Evolutionary conservation across 768 basidiomycete genomes (phyloP), one percentile per base, ranked within the genome.

Genomic region (Mrakia gelida): DNA sequence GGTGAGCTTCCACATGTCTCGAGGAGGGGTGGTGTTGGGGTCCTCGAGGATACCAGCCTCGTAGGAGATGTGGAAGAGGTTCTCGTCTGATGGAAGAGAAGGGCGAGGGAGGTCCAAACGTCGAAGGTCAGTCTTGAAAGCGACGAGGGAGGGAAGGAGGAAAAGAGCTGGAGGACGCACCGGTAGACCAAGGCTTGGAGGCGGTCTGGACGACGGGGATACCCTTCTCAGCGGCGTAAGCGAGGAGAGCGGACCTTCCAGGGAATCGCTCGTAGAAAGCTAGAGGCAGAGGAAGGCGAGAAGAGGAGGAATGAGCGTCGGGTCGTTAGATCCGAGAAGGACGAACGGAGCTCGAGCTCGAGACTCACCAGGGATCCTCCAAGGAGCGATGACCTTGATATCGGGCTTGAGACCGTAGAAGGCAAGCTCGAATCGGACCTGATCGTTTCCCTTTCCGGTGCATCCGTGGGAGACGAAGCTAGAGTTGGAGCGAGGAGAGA

Each of bases 361-460:
- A 34, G 61, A 82, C 87, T 32, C 81, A 94, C 94, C 92, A 80
- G 96, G 93, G 80, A 95, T 89, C 80, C 97, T 91, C 97, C 97
- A 99, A 70, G 97, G 97, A 23, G 97, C 95, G 83, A 99, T 90
- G 82, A 98, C 95, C 86, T 98, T 98, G 89, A 99, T 98, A 81
- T 95, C 92, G 63, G 97, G 95, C 85, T 97, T 95, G 80, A 99
- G 89, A 76, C 94, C 97, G 85, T 98, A 99, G 87, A 99, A 99
- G 0, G 97, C 95, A 76, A 98, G 91, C 84, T 99, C 97, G 85
- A 98, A 99, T 79, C 97, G 93, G 82, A 99, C 97, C 86, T 99
- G 97, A 85, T 99, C 97, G 85, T 99, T 99, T 74, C 97, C 97
- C 87, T 99, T 99, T 74, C 97, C 97, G 72, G 97, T 99, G 88